Base-by-base conservation (phyloP, 169 alveolate genomes). In the Babesia caballi region DNA sequence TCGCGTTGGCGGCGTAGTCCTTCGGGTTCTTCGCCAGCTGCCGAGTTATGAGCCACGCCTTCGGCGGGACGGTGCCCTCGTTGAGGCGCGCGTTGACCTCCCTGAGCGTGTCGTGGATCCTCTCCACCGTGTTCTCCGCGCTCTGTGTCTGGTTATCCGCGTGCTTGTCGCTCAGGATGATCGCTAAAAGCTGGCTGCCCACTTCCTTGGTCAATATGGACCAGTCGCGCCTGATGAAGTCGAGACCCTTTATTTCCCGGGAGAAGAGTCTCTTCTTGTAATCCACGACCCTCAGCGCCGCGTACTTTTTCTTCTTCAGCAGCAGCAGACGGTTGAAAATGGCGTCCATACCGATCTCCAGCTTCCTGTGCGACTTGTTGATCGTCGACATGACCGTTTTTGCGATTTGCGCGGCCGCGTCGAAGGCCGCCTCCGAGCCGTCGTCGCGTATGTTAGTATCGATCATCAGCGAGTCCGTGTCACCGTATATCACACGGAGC, bases 401-500 rank as follows among this genome's bases (percentile, higher is more conserved):
- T 8, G 98, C 99, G 51, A 95, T 75, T 58, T 93, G 91, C 9
- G 92, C 50, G 19, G 98, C 95, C 57, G 95, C 94, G 32, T 84
- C 80, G 23, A 92, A 73, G 53, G 85, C 86, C 25, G 78, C 76
- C 8, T 65, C 69, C 23, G 76, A 40, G 1, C 93, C 94, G 6
- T 73, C 88, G 46, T 91, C 90, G 14, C 88, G 61, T 33, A 94
- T 94, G 33, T 93, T 94, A 11, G 99, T 91, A 75, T 95, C 94
- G 44, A 98, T 96, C 98, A 98, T 97, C 59, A 98, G 93, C n/a
- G 99, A 96, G 81, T 98, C 99, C 21, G 99, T 98, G 82, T 98
- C 99, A n/a, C 99, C 99, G 81, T 98, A 98, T 17, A 98, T 94
- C 19, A 98, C 99, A 21, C 92, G 92, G 50, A 94, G 93, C 50